Percentiles rank a stretch among this genome's conserved stretches.
Conservation (phyloP, 2,329 filamentous ascomycete genomes). For the Fusarium drepaniforme region DNA sequence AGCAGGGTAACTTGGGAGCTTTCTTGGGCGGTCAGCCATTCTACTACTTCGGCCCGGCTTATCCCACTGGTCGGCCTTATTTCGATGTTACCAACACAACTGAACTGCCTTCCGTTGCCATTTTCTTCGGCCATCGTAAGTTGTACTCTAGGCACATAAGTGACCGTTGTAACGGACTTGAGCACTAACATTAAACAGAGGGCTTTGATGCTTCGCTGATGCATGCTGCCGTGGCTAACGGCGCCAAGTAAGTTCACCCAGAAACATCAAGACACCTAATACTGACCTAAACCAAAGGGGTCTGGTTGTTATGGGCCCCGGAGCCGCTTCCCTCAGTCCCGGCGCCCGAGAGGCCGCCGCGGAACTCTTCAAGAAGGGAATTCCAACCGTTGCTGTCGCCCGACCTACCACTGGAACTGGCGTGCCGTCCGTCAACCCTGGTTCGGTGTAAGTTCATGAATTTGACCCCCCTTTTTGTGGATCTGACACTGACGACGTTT, state of each 20-base stretch:
- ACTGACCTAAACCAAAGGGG: constrained; percentile 18
- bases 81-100: constrained; percentile 51
- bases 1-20: constrained; percentile 54
- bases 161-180: too few species aligned
- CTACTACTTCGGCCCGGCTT: constrained; percentile 63
- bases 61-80: constrained; percentile 54
- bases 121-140: constrained; percentile 59
- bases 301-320: constrained; percentile 49
- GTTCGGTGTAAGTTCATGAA: constrained; percentile 13
- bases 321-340: constrained; percentile 44
- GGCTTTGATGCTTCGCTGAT: constrained; percentile 48
- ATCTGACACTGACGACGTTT: not conserved
- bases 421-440: constrained; percentile 35
- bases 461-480: not conserved
- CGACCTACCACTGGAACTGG: constrained; percentile 46
- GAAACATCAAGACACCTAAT: not conserved
- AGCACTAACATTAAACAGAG: constrained; percentile 35
- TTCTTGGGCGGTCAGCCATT: constrained; percentile 65
- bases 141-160: not conserved
- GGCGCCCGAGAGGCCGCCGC: constrained; percentile 42
- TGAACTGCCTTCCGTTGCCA: constrained; percentile 58
- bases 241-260: constrained; percentile 38
- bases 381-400: constrained; percentile 45
- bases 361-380: constrained; percentile 43
- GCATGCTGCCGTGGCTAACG: constrained; percentile 48